Base-by-base conservation (phyloP, 495 filamentous ascomycete genomes). In the Penicillium lividum region DNA sequence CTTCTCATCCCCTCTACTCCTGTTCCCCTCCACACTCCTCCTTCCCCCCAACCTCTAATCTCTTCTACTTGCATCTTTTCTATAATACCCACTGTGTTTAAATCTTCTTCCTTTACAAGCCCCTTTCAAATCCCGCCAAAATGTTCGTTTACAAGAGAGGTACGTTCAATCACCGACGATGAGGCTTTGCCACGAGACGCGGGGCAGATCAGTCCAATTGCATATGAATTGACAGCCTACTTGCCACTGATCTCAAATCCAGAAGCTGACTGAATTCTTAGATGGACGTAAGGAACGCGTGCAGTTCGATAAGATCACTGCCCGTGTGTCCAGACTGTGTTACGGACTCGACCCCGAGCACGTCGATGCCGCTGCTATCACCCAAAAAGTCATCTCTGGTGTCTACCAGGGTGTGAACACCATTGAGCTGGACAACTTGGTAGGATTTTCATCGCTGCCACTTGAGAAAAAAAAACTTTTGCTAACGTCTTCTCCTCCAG, bases 251-350 rank as follows among this genome's bases (percentile, higher is more conserved):
- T 16, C 51, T 54, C 51, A 38, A n/a, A 43, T 33, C 25, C 7
- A 15, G 53, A 31, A 62, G 64, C 62, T 77, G 40, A 74, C 67
- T 25, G 48, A 13, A 27, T 30, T 60, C 57, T 47, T 61, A 98
- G 93, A 98, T 82, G 94, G 94, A 77, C 93, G 94, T 81, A 97
- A 98, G 82, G 94, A 98, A 85, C 94, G 94, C 74, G 94, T 98
- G 56, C 94, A 98, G 74, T 98, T 98, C 81, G 94, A 98, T 81
- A 98, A 98, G 79, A 98, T 98, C 83, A 98, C 94, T 59, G 94
- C 94, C 61, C 92, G 94, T 75, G 94, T 98, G 44, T 98, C 94
- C 29, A 84, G 94, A 53, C 84, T 98, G 53, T 98, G 94, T 82
- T 98, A 98, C 73, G 93, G 94, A 56, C 86, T 98, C 55, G 95